Evolutionary conservation across 2,329 filamentous ascomycete genomes (phyloP).

Genomic region (Periconia sp.): DNA sequence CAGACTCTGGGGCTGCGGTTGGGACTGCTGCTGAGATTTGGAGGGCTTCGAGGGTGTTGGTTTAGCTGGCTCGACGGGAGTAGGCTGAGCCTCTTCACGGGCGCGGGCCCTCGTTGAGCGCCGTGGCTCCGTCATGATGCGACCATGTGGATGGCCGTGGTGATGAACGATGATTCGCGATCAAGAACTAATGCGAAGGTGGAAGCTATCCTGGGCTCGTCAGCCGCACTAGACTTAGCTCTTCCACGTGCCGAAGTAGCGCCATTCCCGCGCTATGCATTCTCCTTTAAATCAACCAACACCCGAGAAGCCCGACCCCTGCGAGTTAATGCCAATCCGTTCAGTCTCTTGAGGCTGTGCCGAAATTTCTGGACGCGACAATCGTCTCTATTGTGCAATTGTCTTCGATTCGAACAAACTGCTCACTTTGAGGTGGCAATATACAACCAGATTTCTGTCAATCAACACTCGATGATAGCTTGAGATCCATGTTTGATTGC

Average conservation of each 20-base stretch:
- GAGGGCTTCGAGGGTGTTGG: constrained; percentile 30
- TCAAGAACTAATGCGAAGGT: neutral
- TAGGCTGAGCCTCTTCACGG: constrained; percentile 35
- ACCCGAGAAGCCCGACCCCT: no score
- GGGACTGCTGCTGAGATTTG: constrained; percentile 15
- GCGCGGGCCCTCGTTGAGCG: constrained; percentile 39
- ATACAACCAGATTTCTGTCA: no score
- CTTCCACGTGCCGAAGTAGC: neutral
- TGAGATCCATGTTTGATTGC: neutral
- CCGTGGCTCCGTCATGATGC: constrained; percentile 37
- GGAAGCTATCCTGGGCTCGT: neutral
- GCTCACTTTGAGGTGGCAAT: no score
- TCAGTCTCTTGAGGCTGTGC: no score
- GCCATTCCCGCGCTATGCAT: neutral
- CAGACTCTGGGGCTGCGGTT: constrained; percentile 20
- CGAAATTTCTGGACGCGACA: no score
- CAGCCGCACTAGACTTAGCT: neutral
- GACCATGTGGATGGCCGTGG: neutral
- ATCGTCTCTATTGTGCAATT: no score
- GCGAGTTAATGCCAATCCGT: no score
- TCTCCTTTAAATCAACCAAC: neutral
- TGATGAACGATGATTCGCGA: neutral
- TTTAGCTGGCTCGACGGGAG: constrained; percentile 25
- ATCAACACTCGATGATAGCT: no score
- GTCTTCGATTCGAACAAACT: no score